Base-by-base conservation (phyloP, 345 rosid species). In the Lepidium sativum region DNA sequence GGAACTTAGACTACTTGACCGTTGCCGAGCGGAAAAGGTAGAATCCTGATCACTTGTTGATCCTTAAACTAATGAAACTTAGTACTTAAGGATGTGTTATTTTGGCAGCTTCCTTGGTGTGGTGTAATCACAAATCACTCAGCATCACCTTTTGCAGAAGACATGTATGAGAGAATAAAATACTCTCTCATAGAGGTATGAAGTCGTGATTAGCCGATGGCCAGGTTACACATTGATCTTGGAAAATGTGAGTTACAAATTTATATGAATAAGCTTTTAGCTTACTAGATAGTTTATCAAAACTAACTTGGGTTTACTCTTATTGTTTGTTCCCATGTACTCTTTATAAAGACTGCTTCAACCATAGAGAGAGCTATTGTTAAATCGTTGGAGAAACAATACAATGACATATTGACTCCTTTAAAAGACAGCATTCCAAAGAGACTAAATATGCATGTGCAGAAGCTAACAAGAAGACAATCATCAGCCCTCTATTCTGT, bases 111-210 rank as follows among this genome's bases (percentile, higher is more conserved):
- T 37, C 87, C 90, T 10, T 89, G 94, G 89, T 83, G 89, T 34
- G 97, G 98, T 67, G 87, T 86, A 47, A 66, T 80, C 60, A 83
- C 96, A 72, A 92, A 84, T 68, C 84, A 92, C 75, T 83, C 89
- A 63, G 87, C 97, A 39, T 89, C 96, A 71, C 96, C 96, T 14
- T 94, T 94, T 71, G 95, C 95, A 18, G 97, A 94, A 76, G 95
- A 87, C 71, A 87, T 89, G 89, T 89, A 89, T 60, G 96, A 82
- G 70, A 87, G 88, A 71, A 78, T 89, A 60, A 86, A 72, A 73
- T 84, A 83, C 45, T 81, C 83, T 32, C 90, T 92, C 49, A 41
- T 72, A 44, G 95, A 84, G n/a, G 60, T 94, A 87, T 68, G 97
- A 86, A 79, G 95, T 87, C 40, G 95, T 87, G 69, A 87, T 89